These are phyloP conservation scores for Fraxinus paxiana DNA, from an alignment of 305 asterid species.

Conservation along the genomic window DNA sequence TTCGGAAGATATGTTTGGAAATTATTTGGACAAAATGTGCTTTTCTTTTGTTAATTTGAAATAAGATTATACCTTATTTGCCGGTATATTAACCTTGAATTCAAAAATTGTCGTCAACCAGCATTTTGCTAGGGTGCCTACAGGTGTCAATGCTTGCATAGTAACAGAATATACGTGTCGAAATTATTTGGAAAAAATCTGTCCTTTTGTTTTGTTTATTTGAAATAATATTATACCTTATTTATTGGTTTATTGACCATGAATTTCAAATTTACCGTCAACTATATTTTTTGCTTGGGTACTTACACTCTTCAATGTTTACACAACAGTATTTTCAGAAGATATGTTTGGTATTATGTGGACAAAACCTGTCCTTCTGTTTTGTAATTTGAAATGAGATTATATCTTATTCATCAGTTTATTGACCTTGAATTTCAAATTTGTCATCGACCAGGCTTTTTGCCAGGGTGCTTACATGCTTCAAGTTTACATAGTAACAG, in stretches of 20 bases:
- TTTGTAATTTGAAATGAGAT: constrained; percentile 17
- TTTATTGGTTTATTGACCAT: constrained; percentile 12
- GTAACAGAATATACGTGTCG: constrained; percentile 13
- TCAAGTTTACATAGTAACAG: neutral
- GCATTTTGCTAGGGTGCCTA: constrained; percentile 1
- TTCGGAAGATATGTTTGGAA: neutral
- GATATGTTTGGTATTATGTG: neutral
- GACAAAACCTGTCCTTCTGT: neutral
- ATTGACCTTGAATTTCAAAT: constrained; percentile 12
- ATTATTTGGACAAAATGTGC: neutral
- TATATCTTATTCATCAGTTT: constrained; percentile 14
- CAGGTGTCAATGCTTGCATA: neutral
- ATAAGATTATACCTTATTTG: neutral
- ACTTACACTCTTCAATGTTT: neutral
- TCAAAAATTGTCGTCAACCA: constrained; percentile 9
- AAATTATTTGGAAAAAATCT: constrained; percentile 15
- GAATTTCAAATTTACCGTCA: neutral
- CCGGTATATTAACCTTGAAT: neutral
- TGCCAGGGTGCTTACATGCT: neutral
- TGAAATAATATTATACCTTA: constrained; percentile 12
- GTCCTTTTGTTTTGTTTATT: constrained; percentile 16
- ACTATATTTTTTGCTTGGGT: neutral
- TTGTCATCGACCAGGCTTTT: neutral
- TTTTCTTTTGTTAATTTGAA: neutral
- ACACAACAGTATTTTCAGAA: neutral